These are phyloP conservation scores for Xylaria sp. DNA, from an alignment of 2,329 filamentous ascomycete genomes.

Conservation along the genomic window DNA sequence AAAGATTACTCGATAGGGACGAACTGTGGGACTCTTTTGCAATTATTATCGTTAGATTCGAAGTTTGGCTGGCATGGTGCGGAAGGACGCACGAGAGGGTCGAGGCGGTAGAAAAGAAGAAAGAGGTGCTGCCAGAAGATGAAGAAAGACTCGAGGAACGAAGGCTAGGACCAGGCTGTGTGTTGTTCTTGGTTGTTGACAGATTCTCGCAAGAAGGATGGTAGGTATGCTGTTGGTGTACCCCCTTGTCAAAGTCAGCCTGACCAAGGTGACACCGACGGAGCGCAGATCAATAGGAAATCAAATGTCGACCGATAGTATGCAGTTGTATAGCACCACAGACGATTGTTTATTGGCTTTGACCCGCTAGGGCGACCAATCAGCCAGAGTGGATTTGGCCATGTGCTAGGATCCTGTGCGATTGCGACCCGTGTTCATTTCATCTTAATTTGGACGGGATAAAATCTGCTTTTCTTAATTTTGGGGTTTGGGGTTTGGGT, in stretches of 20 bases:
- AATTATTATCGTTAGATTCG: conserved; percentile 24
- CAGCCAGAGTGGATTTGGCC: conserved; percentile 20
- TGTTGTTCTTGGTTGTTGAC: conserved; percentile 25
- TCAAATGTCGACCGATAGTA: conserved; percentile 29
- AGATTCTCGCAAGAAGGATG: conserved; percentile 28
- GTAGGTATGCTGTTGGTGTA: conserved; percentile 3
- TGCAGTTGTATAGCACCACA: conserved; percentile 16
- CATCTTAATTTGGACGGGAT: background rate
- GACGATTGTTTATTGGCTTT: conserved; percentile 2
- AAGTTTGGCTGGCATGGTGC: conserved; percentile 25
- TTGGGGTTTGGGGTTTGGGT: background rate
- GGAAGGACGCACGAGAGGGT: background rate
- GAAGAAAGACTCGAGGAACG: background rate
- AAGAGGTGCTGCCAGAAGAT: background rate
- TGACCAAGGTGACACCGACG: conserved; percentile 10
- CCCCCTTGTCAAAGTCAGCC: conserved; percentile 30
- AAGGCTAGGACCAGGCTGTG: conserved; percentile 3
- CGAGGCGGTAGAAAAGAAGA: conserved; percentile 1
- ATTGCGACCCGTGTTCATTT: conserved; percentile 28
- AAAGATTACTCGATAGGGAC: conserved; percentile 1
- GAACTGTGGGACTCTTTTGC: conserved; percentile 24
- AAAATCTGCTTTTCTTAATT: conserved; percentile 10
- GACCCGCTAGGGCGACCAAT: conserved; percentile 28
- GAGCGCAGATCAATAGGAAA: conserved; percentile 20
- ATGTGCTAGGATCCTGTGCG: conserved; percentile 35